Conservation (phyloP, 257 asterid species). For the Solanum dulcamara region DNA sequence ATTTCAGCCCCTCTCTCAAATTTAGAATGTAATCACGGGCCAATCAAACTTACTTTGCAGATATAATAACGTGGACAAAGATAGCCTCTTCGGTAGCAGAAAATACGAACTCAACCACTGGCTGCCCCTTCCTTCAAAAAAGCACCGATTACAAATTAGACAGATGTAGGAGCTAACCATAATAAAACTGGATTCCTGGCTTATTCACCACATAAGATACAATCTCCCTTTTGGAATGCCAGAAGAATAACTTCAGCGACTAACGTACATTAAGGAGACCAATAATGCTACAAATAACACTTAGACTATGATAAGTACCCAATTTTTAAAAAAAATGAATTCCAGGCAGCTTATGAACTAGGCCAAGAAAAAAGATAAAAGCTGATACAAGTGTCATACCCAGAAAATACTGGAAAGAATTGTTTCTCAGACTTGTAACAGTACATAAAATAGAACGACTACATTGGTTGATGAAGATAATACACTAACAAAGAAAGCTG, state of each 20-base stretch:
- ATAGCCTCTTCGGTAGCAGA: conserved; percentile 91
- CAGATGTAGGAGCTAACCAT: conserved; percentile 7
- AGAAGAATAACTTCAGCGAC: neutral
- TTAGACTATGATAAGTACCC: neutral
- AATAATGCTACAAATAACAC: neutral
- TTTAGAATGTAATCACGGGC: neutral
- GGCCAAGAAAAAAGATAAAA: neutral
- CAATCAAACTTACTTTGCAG: conserved; percentile 60
- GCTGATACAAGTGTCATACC: neutral
- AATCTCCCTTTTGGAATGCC: neutral
- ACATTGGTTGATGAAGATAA: neutral
- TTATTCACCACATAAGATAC: neutral
- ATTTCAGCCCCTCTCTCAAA: conserved; percentile 1
- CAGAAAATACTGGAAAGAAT: neutral
- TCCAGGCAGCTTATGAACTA: neutral
- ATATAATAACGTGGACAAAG: conserved; percentile 81
- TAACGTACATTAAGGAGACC: neutral
- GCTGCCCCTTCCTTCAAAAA: conserved; percentile 83
- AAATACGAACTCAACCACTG: conserved; percentile 88
- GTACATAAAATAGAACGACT: neutral
- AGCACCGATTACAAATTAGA: conserved; percentile 14
- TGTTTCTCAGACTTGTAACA: neutral
- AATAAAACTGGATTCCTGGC: neutral
- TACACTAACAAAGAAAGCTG: neutral
- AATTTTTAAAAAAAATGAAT: neutral